A percentile compares a stretch with the other conserved stretches of the same genome.
Conservation (phyloP, 2,329 filamentous ascomycete species). For the Magnaporthales sp. region DNA sequence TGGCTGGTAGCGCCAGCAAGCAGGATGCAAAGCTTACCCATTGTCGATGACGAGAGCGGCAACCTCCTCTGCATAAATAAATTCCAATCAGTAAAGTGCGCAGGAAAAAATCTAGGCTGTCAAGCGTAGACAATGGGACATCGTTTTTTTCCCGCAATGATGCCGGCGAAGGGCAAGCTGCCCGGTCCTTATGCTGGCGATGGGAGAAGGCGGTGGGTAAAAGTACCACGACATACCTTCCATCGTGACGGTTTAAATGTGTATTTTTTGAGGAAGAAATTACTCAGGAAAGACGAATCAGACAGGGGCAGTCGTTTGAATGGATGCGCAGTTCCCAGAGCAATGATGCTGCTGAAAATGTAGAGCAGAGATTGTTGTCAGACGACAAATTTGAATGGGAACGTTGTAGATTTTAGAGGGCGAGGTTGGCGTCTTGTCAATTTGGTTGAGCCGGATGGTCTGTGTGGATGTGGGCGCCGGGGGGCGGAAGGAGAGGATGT, state of each 20-base stretch:
- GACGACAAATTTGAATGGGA: slow-evolving; percentile 27
- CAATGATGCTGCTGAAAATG: slow-evolving; percentile 19
- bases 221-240: slow-evolving; percentile 30
- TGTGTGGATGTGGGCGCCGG: slow-evolving; percentile 5
- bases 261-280: slow-evolving; percentile 14
- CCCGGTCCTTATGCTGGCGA: slow-evolving; percentile 4
- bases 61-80: slow-evolving; percentile 79
- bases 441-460: slow-evolving; percentile 6
- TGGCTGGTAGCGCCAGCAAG: slow-evolving; percentile 22
- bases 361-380: slow-evolving; percentile 24
- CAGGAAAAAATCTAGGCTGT: not conserved
- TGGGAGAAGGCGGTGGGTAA: slow-evolving; percentile 11
- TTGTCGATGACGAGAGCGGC: slow-evolving; percentile 99
- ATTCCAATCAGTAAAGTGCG: slow-evolving; percentile 5
- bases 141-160: slow-evolving; percentile 5
- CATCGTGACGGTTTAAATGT: slow-evolving; percentile 42
- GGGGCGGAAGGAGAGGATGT: slow-evolving; percentile 2
- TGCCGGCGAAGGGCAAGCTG: not conserved
- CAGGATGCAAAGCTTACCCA: slow-evolving; percentile 69
- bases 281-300: slow-evolving; percentile 15
- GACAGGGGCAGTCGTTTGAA: slow-evolving; percentile 20
- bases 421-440: slow-evolving; percentile 18
- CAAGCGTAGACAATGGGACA: slow-evolving; percentile 1
- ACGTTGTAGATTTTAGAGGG: slow-evolving; percentile 27
- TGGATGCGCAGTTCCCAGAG: slow-evolving; percentile 25